Evolutionary conservation across 371 early-diverging fungal species (phyloP), one percentile per base, ranked within the genome.

Genomic region (Haplosporangium sp.): DNA sequence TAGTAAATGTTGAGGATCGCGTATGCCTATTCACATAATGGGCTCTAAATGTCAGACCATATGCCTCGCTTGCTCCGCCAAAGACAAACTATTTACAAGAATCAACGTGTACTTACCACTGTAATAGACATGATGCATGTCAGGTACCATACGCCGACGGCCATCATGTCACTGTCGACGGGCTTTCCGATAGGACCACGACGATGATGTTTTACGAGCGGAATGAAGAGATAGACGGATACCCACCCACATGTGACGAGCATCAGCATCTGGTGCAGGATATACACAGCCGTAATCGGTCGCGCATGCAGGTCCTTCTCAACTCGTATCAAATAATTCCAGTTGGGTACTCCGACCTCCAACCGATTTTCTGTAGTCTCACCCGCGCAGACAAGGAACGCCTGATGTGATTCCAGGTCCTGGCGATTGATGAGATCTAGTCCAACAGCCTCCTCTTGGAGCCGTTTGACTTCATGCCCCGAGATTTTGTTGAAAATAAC

Each of bases 131-230:
- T 21, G 9, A 76, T 21, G 20, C 67, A 66, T 10, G 64, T 48
- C 45, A 76, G 46, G 43, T 79, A 79, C 79, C 79, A 79, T n/a
- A 73, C 64, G 1, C 79, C 79, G 12, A 79, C 62, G 6, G 79
- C 79, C 59, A 69, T 65, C 62, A 65, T 68, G 37, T 79, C 69
- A 56, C 68, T 58, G 41, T 73, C 79, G 16, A 67, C 46, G 6
- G 69, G 69, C 7, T 66, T 47, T 29, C 61, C 75, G 10, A 79
- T 58, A 6, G 62, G 55, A 12, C 65, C 66, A 14, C 68, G 55
- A 7, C 72, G 68, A 54, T 68, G 72, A 43, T 69, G 62, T 20
- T 55, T 59, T 43, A 79, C 48, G 7, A 79, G 60, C 21, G 79
- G 79, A 42, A 79, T 60, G 52, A 79, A 79, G 54, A 79, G 71